Evolutionary conservation across 2,329 filamentous ascomycete genomes (phyloP), one percentile per base, ranked within the genome.

Genomic region (Fusarium subtropicale): DNA sequence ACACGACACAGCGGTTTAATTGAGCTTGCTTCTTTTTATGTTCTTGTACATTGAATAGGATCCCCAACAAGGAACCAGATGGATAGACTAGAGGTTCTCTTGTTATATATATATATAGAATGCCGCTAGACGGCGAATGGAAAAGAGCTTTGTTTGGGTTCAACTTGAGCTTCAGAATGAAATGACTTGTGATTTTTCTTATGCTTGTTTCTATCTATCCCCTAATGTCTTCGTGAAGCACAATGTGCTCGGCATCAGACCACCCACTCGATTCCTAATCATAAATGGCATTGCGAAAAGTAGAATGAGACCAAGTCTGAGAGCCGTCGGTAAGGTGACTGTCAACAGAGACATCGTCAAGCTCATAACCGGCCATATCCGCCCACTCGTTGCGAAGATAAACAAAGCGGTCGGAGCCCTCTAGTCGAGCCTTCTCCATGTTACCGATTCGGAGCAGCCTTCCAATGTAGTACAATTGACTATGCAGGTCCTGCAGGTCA

Each of bases 401-500:
- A 12, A 63, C 16, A 26, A 69, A 71, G 6, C n/a, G 15, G 16
- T 60, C 55, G 10, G 54, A 64, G 1, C 34, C 56, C 6, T 60
- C 55, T 20, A 70, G 50, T 4, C 66, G 45, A 16, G 66, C 62
- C 8, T 56, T 28, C 51, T 70, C 66, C 31, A 64, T 54, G 15
- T 42, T 42, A 4, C 67, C 67, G 12, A 42, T 30, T 7, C 36
- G 20, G 7, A 69, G 18, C 10, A 46, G 51, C 3, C 24, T 42
- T 30, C 69, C 58, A 1, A 63, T 50, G 26, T n/a, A 28, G 36
- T 28, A 38, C 16, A 68, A 16, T 7, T 45, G 26, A 7, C 10
- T 2, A 4, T 39, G 52, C 1, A 34, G 26, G 2, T 33, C 6
- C 5, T 34, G 11, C 4, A 56, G 13, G 12, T 15, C 8, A 11